Conservation (phyloP, 345 rosid genomes). For the Citrus medica region DNA sequence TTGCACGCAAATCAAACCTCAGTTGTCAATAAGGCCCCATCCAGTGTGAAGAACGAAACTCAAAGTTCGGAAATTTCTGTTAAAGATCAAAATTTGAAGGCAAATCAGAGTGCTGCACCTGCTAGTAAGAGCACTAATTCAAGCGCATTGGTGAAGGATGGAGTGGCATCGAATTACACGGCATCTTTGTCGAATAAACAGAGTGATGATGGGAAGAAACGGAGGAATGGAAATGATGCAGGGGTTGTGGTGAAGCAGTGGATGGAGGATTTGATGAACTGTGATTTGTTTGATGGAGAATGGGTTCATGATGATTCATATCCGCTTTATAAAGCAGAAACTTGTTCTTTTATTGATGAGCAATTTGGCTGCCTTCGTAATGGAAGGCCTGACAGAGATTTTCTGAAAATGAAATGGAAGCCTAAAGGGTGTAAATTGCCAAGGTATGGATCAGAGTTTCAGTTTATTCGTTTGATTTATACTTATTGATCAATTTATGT, state of each 20-base stretch:
- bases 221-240: slow-evolving; percentile 31
- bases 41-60: slow-evolving; percentile 13
- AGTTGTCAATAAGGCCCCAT: slow-evolving; percentile 4
- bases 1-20: slow-evolving; percentile 12
- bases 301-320: slow-evolving; percentile 89
- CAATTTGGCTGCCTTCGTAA: slow-evolving; percentile 77
- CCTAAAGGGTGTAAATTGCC: slow-evolving; percentile 82
- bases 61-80: slow-evolving; percentile 5
- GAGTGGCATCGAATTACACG: slow-evolving; percentile 34
- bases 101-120: slow-evolving; percentile 25
- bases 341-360: slow-evolving; percentile 78
- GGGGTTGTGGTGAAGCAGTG: slow-evolving; percentile 29
- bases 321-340: slow-evolving; percentile 88
- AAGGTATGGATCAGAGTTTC: slow-evolving; percentile 34
- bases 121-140: slow-evolving; percentile 19
- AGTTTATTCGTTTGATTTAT: not conserved
- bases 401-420: slow-evolving; percentile 80
- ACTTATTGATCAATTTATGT: not conserved
- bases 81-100: slow-evolving; percentile 23
- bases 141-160: slow-evolving; percentile 11
- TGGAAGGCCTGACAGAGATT: slow-evolving; percentile 77
- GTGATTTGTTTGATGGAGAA: slow-evolving; percentile 80
- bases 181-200: slow-evolving; percentile 34
- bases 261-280: slow-evolving; percentile 47
- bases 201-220: slow-evolving; percentile 19